These are phyloP conservation scores for Globisporangium megalacanthum DNA, from an alignment of 352 stramenopile genomes.

Conservation along the genomic window DNA sequence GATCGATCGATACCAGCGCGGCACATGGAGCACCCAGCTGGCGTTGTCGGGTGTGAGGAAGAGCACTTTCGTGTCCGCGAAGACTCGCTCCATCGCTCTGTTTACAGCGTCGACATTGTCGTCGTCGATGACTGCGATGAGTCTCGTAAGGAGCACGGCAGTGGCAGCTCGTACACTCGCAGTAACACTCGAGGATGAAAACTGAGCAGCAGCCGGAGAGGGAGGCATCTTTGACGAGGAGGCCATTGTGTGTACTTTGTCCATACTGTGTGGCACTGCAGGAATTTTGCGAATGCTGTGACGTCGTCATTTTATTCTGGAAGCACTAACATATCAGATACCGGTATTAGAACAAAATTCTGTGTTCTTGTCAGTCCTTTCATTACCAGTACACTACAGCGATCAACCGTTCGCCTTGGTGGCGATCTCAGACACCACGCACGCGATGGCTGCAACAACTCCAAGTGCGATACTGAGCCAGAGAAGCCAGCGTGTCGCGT, in stretches of 20 bases:
- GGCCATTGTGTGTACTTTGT: too few relatives aligned
- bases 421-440: slow-evolving; percentile 20
- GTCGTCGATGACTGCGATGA: neutral
- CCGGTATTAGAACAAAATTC: neutral
- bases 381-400: too few relatives aligned
- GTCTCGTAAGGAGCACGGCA: neutral
- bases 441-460: slow-evolving; percentile 23
- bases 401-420: slow-evolving; percentile 1
- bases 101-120: neutral
- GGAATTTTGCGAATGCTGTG: too few relatives aligned
- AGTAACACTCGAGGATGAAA: neutral
- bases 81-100: neutral
- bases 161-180: neutral
- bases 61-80: slow-evolving; percentile 8
- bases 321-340: too few relatives aligned
- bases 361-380: too few relatives aligned
- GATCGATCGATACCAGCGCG: slow-evolving; percentile 42
- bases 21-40: slow-evolving; percentile 60
- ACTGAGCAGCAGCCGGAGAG: neutral
- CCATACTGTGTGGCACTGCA: too few relatives aligned
- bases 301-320: too few relatives aligned
- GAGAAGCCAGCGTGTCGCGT: slow-evolving; percentile 24
- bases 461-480: slow-evolving; percentile 29
- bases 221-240: neutral
- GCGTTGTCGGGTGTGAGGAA: slow-evolving; percentile 20